A percentile compares a stretch with the other conserved stretches of the same genome.
phyloP scores from a whole-genome alignment of 164 flowering plant genomes.

The Macadamia integrifolia region DNA sequence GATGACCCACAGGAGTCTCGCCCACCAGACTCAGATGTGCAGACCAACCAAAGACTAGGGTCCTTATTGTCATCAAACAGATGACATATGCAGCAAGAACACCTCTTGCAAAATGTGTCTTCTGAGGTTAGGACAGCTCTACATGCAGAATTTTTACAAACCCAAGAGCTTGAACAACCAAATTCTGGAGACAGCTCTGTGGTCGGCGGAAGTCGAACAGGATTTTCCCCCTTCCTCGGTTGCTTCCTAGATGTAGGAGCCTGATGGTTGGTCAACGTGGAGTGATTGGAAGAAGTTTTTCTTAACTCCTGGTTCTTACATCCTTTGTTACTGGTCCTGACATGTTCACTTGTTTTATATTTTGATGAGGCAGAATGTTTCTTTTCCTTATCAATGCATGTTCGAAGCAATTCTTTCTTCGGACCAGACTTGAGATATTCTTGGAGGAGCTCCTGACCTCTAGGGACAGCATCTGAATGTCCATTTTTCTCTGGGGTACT shows the following conservation, averaged over 20 bases:
- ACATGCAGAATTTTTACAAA: slow-evolving; percentile 95
- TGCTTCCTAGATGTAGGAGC: slow-evolving; percentile 46
- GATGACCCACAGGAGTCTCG: slow-evolving; percentile 83
- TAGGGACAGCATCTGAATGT: slow-evolving; percentile 46
- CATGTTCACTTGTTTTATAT: slow-evolving; percentile 45
- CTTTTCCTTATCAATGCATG: slow-evolving; percentile 46
- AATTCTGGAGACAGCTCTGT: slow-evolving; percentile 43
- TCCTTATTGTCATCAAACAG: slow-evolving; percentile 96
- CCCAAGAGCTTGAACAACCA: slow-evolving; percentile 53
- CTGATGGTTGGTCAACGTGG: slow-evolving; percentile 23
- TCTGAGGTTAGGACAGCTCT: slow-evolving; percentile 68
- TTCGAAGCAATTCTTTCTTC: slow-evolving; percentile 44
- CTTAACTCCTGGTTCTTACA: slow-evolving; percentile 54
- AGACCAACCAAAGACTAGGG: slow-evolving; percentile 98
- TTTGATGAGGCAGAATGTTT: slow-evolving; percentile 38
- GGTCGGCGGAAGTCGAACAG: slow-evolving; percentile 39
- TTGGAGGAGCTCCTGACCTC: slow-evolving; percentile 52
- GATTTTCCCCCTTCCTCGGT: slow-evolving; percentile 71
- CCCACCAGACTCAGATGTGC: slow-evolving; percentile 59
- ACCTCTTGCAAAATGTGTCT: slow-evolving; percentile 92
- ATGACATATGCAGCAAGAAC: slow-evolving; percentile 98
- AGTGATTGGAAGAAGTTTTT: slow-evolving; percentile 35
- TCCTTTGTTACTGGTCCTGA: slow-evolving; percentile 41
- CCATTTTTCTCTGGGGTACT: slow-evolving; percentile 65
- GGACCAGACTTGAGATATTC: slow-evolving; percentile 47